These are phyloP conservation scores for Physcomitrellopsis africana DNA, from an alignment of 225 moss, liverwort and hornwort genomes.

Conservation along the genomic window DNA sequence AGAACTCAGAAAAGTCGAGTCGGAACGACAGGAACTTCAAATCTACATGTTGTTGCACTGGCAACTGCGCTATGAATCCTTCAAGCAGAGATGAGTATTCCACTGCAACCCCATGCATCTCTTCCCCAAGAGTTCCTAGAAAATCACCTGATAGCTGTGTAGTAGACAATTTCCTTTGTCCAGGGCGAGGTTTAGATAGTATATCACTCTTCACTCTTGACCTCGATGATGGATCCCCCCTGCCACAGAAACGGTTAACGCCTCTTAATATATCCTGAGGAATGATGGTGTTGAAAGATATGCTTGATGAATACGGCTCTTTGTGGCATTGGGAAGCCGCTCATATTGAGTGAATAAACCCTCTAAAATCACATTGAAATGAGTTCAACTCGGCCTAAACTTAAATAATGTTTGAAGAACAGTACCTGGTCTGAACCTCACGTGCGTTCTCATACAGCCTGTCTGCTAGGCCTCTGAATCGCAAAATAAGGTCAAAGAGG, in stretches of 20 bases:
- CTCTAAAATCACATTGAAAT: not conserved
- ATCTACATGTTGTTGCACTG: constrained; percentile 95
- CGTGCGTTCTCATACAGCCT: constrained; percentile 95
- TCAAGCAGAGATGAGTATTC: constrained; percentile 90
- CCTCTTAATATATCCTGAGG: not conserved
- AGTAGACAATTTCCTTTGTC: constrained; percentile 59
- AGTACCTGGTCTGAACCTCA: constrained; percentile 91
- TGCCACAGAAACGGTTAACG: constrained; percentile 25
- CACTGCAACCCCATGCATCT: constrained; percentile 98
- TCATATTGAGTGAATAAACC: not conserved
- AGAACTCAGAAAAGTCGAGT: constrained; percentile 97
- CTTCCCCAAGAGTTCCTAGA: constrained; percentile 79
- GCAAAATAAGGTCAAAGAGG: constrained; percentile 93
- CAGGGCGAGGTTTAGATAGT: constrained; percentile 41
- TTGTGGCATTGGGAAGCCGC: not conserved
- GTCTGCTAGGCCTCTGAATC: constrained; percentile 96
- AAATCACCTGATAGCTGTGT: constrained; percentile 83
- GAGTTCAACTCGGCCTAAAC: not conserved
- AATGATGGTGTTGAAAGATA: not conserved
- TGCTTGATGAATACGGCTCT: not conserved
- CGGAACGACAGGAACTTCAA: constrained; percentile 95
- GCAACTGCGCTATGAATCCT: constrained; percentile 96
- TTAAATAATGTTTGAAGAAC: not conserved
- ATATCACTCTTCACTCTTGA: constrained; percentile 63
- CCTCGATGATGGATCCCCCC: constrained; percentile 66